Conservation (phyloP, 169 alveolate species). For the Cryptosporidium andersoni region DNA sequence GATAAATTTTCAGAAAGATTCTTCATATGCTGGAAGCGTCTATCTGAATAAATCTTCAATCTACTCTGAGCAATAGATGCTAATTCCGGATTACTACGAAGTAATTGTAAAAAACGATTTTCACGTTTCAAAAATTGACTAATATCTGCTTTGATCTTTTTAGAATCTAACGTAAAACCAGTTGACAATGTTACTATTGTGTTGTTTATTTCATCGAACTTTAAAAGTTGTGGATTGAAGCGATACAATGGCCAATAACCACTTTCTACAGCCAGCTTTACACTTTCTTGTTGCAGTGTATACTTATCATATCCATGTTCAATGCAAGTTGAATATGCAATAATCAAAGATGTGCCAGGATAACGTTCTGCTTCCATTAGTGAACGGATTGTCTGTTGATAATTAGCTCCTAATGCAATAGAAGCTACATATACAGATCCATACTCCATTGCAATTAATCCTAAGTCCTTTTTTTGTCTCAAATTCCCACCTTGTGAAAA, state of each 20-base stretch:
- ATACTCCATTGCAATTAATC: constrained; percentile 79
- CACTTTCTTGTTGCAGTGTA: constrained; percentile 64
- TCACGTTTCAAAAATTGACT: constrained; percentile 66
- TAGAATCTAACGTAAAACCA: constrained; percentile 73
- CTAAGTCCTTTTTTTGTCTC: constrained; percentile 77
- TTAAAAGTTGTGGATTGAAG: constrained; percentile 67
- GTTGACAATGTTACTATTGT: constrained; percentile 34
- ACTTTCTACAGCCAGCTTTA: constrained; percentile 75
- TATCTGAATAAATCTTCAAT: constrained; percentile 57
- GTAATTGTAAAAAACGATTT: constrained; percentile 71
- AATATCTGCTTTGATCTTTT: constrained; percentile 60
- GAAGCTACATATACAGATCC: constrained; percentile 79
- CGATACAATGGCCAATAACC: constrained; percentile 78
- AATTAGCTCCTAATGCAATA: constrained; percentile 76
- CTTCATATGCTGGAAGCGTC: constrained; percentile 52
- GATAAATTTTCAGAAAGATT: constrained; percentile 44
- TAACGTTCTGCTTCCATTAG: constrained; percentile 77
- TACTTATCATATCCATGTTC: constrained; percentile 75
- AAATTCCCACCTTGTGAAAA: constrained; percentile 76
- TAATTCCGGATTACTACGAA: constrained; percentile 73
- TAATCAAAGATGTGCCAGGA: constrained; percentile 76
- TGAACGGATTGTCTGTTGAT: constrained; percentile 72
- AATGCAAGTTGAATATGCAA: constrained; percentile 78
- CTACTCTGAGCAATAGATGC: constrained; percentile 53
- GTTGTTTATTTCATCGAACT: constrained; percentile 12